Base-by-base conservation (phyloP, 2,329 filamentous ascomycete species). In the Cordyceps cicadae region DNA sequence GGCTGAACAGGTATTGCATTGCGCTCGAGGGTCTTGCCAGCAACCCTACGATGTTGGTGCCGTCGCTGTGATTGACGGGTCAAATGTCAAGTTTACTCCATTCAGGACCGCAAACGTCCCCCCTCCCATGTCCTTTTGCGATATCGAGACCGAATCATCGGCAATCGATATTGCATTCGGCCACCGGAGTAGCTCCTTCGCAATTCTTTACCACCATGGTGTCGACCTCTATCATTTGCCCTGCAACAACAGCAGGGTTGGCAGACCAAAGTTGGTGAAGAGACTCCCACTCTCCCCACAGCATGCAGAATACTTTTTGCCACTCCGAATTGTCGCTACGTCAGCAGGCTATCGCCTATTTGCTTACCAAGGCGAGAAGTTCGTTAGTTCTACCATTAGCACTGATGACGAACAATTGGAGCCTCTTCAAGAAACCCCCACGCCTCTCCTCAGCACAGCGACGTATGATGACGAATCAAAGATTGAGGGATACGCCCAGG, bases 51-150 rank as follows among this genome's bases (percentile, higher is more conserved):
- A 97, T 72, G 81, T 86, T 69, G 93, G 92, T 32, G 80, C 87
- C 17, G 86, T 95, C 46, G 89, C 87, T 11, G 92, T 96, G 5
- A 85, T 97, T 48, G 94, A 97, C 72, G 94, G 94, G 17, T 82
- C 76, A 53, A 83, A 70, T 3, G 74, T 97, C 62, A 96, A 95
- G 70, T 73, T 97, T 51, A 97, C 94, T 0, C 91, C 94, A 0
- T 81, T 99, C 65, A 82, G 89, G 64, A 81, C 87, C 54, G 89
- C 91, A 14, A 96, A 94, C 67, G 81, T 97, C 3, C 94, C 94
- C 26, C 94, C 94, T 32, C 94, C 94, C 0, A 97, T 97, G 92
- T 86, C 91, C 17, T 80, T 93, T 64, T 88, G 88, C 65, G 89
- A 95, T 61, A 68, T 97, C 19, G 68, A 76, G 14, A 74, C 88